phyloP scores from a whole-genome alignment of 2,329 filamentous ascomycete genomes.

The Alternaria sp. region DNA sequence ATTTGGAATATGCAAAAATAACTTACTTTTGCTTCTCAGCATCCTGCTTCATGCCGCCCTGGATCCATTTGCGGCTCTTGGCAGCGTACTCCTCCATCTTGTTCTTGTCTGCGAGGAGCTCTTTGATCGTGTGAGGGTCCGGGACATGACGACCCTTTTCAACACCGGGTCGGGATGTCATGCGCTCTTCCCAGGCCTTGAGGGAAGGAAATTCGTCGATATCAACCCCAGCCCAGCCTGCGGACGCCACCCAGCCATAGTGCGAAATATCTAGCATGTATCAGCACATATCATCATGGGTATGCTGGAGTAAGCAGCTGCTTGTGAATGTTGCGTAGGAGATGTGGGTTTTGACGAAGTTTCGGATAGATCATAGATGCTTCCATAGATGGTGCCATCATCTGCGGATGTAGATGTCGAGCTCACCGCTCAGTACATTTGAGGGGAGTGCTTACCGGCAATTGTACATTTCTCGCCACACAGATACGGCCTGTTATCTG shows the following conservation, averaged over 20 bases:
- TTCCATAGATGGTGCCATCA: background rate
- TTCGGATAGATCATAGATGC: background rate
- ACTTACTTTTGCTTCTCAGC: constrained; percentile 44
- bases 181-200: constrained; percentile 76
- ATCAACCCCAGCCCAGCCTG: constrained; percentile 68
- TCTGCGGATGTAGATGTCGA: background rate
- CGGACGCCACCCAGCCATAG: constrained; percentile 76
- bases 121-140: constrained; percentile 65
- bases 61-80: constrained; percentile 67
- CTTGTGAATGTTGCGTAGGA: background rate
- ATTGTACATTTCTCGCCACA: constrained; percentile 70
- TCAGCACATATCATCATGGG: constrained; percentile 1
- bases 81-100: constrained; percentile 64
- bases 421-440: background rate
- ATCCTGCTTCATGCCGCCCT: constrained; percentile 72
- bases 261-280: constrained; percentile 69
- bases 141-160: constrained; percentile 80
- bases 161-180: constrained; percentile 72
- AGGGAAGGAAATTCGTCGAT: constrained; percentile 77
- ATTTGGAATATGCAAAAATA: background rate
- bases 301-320: background rate
- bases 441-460: constrained; percentile 28
- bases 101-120: constrained; percentile 64
- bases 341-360: background rate
- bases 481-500: constrained; percentile 58